Base-by-base conservation (phyloP, 768 basidiomycete genomes). In the Xerocomellus dryophilus region DNA sequence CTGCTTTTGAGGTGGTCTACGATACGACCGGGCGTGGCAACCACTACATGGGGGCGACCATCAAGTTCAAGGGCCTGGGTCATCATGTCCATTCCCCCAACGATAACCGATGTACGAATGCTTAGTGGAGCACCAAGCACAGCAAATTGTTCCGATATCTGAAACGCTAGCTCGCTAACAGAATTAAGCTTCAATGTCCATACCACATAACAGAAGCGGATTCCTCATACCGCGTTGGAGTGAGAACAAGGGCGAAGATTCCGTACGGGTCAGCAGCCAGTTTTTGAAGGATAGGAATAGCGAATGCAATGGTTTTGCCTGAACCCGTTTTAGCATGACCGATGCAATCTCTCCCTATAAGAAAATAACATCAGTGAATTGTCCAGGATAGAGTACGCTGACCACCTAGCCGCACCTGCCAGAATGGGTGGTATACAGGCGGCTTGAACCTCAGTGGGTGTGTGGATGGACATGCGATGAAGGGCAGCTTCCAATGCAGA, bases 51-150 rank as follows among this genome's bases (percentile, higher is more conserved):
- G 0, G 97, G 97, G 39, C 89, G 81, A 58, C 85, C 82, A 3
- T 80, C 78, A 14, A 99, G 81, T 63, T 95, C 93, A 17, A 91
- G 75, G 0, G 96, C 92, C 68, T 99, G 97, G 1, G 84, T 69
- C 78, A 97, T 93, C 87, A 96, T 96, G 63, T 99, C 97, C 93
- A 99, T 96, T 6, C 97, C 97, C 17, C 97, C 97, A 2, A 98
- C 94, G 31, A 98, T 76, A 8, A 98, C 93, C 10, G 88, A 82
- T 9, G 93, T 96, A 29, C 85, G 23, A 25, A 25, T 3, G 5
- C 87, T 93, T 54, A 97, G 73, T 11, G 92, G 77, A 17, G 82
- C 77, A 23, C 97, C 96, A 2, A 99, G 78, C 6, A 94, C 94
- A 2, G 86, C 83, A 68, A 98, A 98, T 68, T 99, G 97, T 58